A percentile compares a stretch with the other conserved stretches of the same genome.
Evolutionary conservation across 805 yeast species (phyloP).

Genomic region (Saccharomycopsis sp.): DNA sequence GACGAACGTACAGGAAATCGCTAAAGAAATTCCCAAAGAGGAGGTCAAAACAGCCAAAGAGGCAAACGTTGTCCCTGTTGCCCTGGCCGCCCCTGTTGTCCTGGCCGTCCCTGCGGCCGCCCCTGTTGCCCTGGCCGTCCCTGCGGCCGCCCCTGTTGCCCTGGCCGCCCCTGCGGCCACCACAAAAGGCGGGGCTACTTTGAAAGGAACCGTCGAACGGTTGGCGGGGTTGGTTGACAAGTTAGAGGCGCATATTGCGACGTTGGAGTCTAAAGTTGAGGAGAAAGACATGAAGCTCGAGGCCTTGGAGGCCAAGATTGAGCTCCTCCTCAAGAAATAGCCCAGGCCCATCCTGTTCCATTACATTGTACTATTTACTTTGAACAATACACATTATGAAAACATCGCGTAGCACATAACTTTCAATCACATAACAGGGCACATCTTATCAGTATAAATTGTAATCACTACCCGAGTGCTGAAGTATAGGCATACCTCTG

Average conservation of each 20-base stretch:
- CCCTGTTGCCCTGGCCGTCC: slow-evolving; percentile 3
- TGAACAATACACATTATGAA: too few relatives aligned
- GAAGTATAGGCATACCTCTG: too few relatives aligned
- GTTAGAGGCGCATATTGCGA: slow-evolving; percentile 49
- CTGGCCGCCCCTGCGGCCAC: slow-evolving; percentile 34
- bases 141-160: neutral
- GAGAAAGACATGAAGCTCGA: slow-evolving; percentile 60
- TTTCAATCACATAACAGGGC: too few relatives aligned
- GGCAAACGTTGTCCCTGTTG: slow-evolving; percentile 11
- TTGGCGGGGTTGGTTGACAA: slow-evolving; percentile 50
- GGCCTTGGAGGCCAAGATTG: slow-evolving; percentile 55
- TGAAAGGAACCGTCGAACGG: slow-evolving; percentile 66
- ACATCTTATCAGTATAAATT: too few relatives aligned
- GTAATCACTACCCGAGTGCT: too few relatives aligned
- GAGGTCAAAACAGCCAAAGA: slow-evolving; percentile 11
- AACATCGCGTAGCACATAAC: too few relatives aligned
- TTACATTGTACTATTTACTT: too few relatives aligned
- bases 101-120: slow-evolving; percentile 10
- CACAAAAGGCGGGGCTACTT: slow-evolving; percentile 36
- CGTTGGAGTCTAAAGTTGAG: slow-evolving; percentile 44
- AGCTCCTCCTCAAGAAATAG: slow-evolving; percentile 41
- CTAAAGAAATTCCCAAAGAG: too few relatives aligned
- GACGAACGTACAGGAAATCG: too few relatives aligned
- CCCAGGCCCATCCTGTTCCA: too few relatives aligned
- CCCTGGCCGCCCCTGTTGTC: slow-evolving; percentile 34